Percentiles rank a stretch among this genome's conserved stretches.
These are phyloP conservation scores for Sordariomycetes sp. DNA, from an alignment of 2,329 filamentous ascomycete species.

Conservation along the genomic window DNA sequence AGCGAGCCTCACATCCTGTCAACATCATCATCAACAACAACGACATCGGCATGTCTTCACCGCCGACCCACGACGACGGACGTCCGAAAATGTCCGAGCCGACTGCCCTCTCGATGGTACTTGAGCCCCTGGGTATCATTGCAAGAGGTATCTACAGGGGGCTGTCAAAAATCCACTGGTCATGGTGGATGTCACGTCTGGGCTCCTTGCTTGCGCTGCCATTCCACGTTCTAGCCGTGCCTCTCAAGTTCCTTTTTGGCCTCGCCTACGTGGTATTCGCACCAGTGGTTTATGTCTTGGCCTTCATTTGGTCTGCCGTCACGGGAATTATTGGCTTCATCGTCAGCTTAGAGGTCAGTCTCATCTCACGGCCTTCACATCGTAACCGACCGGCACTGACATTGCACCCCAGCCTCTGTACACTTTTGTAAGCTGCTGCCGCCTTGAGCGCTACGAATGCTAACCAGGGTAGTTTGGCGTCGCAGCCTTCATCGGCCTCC, in stretches of 20 bases:
- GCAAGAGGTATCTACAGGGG: constrained; percentile 14
- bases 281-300: constrained; percentile 24
- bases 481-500: constrained; percentile 57
- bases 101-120: constrained; percentile 11
- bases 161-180: constrained; percentile 15
- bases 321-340: constrained; percentile 17
- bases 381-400: constrained; percentile 3
- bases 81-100: constrained; percentile 8
- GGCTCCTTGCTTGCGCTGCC: constrained; percentile 17
- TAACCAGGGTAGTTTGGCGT: constrained; percentile 40
- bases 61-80: no score
- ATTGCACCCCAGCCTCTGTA: constrained; percentile 25
- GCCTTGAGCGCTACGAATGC: constrained; percentile 3
- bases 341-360: constrained; percentile 24
- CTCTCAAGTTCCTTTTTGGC: constrained; percentile 15
- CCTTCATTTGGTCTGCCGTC: constrained; percentile 14
- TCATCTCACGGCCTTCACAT: not conserved
- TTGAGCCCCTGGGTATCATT: constrained; percentile 15
- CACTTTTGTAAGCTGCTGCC: constrained; percentile 25
- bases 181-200: constrained; percentile 8
- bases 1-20: not conserved
- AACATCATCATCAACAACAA: not conserved
- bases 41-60: not conserved
- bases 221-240: constrained; percentile 18
- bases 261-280: constrained; percentile 22